phyloP scores from a whole-genome alignment of 73 alveolate genomes.

The Symbiodinium pilosum region DNA sequence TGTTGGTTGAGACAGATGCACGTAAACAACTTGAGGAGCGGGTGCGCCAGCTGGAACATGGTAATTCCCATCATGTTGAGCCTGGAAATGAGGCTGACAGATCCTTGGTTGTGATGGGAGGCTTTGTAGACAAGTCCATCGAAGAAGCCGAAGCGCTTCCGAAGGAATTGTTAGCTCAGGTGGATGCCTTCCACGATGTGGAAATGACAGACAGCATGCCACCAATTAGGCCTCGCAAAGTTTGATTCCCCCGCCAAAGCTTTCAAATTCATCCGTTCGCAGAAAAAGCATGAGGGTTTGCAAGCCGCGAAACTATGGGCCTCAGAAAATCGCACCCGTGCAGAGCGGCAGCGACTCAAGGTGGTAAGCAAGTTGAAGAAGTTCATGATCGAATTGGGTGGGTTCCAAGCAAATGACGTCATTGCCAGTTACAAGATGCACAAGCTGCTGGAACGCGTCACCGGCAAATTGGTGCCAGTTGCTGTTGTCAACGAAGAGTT shows the following conservation, averaged over 20 bases:
- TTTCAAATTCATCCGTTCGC: conserved; percentile 17
- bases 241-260: not conserved
- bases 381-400: not conserved
- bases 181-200: not conserved
- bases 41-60: no score
- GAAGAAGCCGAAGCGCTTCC: conserved; percentile 11
- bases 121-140: not conserved
- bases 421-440: not conserved
- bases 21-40: no score
- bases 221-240: not conserved
- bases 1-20: no score
- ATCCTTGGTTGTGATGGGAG: conserved; percentile 8
- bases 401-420: not conserved
- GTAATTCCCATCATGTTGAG: not conserved
- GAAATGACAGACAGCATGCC: not conserved
- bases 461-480: conserved; percentile 4
- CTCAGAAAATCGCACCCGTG: conserved; percentile 4
- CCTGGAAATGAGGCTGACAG: conserved; percentile 1
- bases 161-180: not conserved
- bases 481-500: no score
- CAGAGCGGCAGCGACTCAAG: not conserved
- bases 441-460: not conserved
- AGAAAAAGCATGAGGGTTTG: not conserved
- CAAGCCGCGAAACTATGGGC: not conserved
- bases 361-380: not conserved